phyloP scores from a whole-genome alignment of 2,329 filamentous ascomycete species.

The Corinectria fuckeliana region DNA sequence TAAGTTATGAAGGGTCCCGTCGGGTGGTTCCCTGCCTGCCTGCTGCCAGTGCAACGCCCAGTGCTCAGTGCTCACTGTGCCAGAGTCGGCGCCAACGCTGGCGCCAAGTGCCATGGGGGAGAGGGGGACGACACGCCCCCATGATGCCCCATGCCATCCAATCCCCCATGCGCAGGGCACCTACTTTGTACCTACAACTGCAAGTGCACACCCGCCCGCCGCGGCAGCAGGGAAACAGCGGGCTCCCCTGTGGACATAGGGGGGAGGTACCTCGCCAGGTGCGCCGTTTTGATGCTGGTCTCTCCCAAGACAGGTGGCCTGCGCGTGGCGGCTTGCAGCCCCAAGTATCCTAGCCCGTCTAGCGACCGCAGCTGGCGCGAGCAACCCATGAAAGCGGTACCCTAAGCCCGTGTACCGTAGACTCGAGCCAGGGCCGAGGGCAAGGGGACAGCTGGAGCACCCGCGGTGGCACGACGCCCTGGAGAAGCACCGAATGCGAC shows the following conservation, averaged over 20 bases:
- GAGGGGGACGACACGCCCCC: constrained; percentile 12
- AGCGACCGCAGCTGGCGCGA: constrained; percentile 21
- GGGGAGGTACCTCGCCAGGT: constrained; percentile 4
- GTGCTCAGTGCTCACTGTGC: neutral
- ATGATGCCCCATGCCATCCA: too few relatives aligned
- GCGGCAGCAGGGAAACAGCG: constrained; percentile 15
- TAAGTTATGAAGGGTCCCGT: too few relatives aligned
- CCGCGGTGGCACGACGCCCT: constrained; percentile 3
- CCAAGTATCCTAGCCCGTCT: constrained; percentile 20
- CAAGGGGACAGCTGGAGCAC: neutral
- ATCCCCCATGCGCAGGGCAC: neutral
- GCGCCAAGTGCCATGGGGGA: constrained; percentile 3
- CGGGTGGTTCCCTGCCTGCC: neutral
- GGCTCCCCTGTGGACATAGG: constrained; percentile 5
- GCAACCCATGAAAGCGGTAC: constrained; percentile 2
- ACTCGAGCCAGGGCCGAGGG: constrained; percentile 1
- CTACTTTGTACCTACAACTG: too few relatives aligned
- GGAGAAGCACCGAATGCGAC: constrained; percentile 8
- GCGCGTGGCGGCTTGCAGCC: constrained; percentile 25
- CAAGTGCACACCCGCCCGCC: constrained; percentile 9
- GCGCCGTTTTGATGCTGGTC: constrained; percentile 14
- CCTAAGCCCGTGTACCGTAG: constrained; percentile 1
- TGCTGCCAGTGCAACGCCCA: neutral
- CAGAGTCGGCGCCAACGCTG: constrained; percentile 2
- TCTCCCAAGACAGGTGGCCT: constrained; percentile 20